Base-by-base conservation (phyloP, 2,329 filamentous ascomycete genomes). In the Arachnopeziza araneosa region DNA sequence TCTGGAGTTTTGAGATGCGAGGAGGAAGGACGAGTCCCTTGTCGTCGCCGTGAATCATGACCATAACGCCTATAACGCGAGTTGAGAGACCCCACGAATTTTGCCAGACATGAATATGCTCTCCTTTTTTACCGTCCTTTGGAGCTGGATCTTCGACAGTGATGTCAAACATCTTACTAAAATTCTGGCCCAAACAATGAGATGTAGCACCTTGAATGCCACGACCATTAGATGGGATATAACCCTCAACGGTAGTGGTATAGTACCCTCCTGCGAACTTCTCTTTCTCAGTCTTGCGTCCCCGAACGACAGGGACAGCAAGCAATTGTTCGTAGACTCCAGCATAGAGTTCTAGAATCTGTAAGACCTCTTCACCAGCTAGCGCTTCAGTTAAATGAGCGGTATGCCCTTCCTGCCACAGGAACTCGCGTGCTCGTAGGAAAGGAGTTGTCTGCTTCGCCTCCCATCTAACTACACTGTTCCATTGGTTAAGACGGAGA, bases 41-140 rank as follows among this genome's bases (percentile, higher is more conserved):
- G 79, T 99, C 89, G 74, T 99, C 95, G 70, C 92, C 89, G 77
- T 99, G 95, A 63, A 96, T 92, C 86, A 99, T 95, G 71, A 97
- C 90, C 93, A 98, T 98, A 74, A 98, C 92, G 78, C 95, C 96
- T 67, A 99, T 96, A 60, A 93, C 91, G 73, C 95, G 91, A 58
- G 95, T 99, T 1, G 93, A 98, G 63, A 99, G 84, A 77, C 95
- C 95, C 95, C 95, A 99, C 17, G 92, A 97, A 80, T 99, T 99
- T 76, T 99, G 95, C 93, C 93, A 98, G 60, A 98, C 93, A 72
- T 93, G 80, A 59, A 97, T 79, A 71, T 91, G 87, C 68, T 87
- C 83, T 66, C 90, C 89, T 77, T 90, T 89, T 75, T 95, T 85
- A 54, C 83, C 86, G 53, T 82, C 79, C 71, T 87, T 86, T 55